Conservation (phyloP, 192 early-diverging fungal species). For the Diversispora eburnea region DNA sequence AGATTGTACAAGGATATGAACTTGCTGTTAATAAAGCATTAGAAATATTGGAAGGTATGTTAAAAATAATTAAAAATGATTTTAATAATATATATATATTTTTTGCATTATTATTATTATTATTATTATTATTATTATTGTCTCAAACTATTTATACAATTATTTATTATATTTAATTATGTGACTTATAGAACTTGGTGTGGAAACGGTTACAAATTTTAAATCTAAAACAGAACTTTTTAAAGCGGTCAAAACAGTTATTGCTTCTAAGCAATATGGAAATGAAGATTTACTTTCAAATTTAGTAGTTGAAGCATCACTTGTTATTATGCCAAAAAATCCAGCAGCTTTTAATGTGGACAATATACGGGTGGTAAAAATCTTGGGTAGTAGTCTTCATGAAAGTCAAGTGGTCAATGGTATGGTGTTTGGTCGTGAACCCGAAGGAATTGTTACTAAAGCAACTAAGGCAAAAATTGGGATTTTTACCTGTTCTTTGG, state of each 20-base stretch:
- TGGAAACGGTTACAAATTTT: slow-evolving; percentile 58
- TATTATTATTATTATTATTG: no score
- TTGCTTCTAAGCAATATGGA: slow-evolving; percentile 94
- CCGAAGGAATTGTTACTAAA: slow-evolving; percentile 71
- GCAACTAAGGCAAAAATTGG: slow-evolving; percentile 89
- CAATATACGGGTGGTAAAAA: slow-evolving; percentile 93
- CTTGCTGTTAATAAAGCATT: slow-evolving; percentile 80
- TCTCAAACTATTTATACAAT: background rate
- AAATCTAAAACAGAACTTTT: slow-evolving; percentile 57
- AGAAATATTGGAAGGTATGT: slow-evolving; percentile 71
- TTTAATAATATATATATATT: no score
- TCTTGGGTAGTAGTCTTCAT: slow-evolving; percentile 85
- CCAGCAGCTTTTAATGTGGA: slow-evolving; percentile 91
- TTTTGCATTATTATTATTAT: no score
- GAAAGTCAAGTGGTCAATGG: slow-evolving; percentile 89
- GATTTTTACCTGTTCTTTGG: slow-evolving; percentile 90
- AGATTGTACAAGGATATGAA: slow-evolving; percentile 94
- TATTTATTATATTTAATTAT: background rate
- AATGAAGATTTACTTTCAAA: slow-evolving; percentile 83
- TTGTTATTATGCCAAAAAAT: slow-evolving; percentile 88
- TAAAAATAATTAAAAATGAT: background rate
- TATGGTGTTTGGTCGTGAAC: slow-evolving; percentile 95
- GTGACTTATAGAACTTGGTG: slow-evolving; percentile 53
- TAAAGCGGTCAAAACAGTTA: slow-evolving; percentile 74
- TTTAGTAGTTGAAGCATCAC: slow-evolving; percentile 80